Evolutionary conservation across 169 alveolate species (phyloP).

Genomic region (Eimeria maxima): DNA sequence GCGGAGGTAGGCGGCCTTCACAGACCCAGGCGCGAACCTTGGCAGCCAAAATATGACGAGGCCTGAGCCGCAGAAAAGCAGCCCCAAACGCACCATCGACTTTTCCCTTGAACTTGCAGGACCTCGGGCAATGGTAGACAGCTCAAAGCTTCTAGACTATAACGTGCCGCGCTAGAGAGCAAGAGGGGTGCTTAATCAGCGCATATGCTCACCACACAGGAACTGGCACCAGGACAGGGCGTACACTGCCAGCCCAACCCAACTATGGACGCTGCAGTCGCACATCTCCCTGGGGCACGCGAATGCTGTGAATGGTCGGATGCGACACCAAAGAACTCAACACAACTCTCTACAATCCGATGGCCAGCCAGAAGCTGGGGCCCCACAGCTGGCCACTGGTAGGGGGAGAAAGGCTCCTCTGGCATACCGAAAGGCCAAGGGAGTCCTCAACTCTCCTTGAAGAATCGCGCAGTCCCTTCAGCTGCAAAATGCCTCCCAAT

Average conservation of each 20-base stretch:
- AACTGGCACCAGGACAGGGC: conserved; percentile 46
- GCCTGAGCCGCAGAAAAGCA: conserved; percentile 14
- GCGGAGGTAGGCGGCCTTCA: conserved; percentile 52
- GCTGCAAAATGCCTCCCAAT: background rate
- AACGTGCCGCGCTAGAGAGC: too few relatives aligned
- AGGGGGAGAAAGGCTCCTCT: background rate
- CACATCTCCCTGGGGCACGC: background rate
- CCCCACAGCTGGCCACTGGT: background rate
- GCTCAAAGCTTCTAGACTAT: too few relatives aligned
- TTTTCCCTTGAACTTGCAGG: background rate
- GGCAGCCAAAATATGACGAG: conserved; percentile 68
- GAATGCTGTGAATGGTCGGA: background rate
- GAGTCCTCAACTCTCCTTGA: background rate
- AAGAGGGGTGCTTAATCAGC: too few relatives aligned
- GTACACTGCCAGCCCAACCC: conserved; percentile 50
- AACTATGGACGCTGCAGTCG: conserved; percentile 65
- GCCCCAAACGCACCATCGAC: background rate
- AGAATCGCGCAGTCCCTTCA: background rate
- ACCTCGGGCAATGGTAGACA: background rate
- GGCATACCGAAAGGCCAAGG: background rate
- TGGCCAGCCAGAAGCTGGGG: background rate
- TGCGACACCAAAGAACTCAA: background rate
- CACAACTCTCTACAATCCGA: background rate
- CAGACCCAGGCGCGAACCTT: conserved; percentile 33
- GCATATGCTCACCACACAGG: background rate